Conservation (phyloP, 2,329 filamentous ascomycete species). For the Phyllosticta paracitricarpa region DNA sequence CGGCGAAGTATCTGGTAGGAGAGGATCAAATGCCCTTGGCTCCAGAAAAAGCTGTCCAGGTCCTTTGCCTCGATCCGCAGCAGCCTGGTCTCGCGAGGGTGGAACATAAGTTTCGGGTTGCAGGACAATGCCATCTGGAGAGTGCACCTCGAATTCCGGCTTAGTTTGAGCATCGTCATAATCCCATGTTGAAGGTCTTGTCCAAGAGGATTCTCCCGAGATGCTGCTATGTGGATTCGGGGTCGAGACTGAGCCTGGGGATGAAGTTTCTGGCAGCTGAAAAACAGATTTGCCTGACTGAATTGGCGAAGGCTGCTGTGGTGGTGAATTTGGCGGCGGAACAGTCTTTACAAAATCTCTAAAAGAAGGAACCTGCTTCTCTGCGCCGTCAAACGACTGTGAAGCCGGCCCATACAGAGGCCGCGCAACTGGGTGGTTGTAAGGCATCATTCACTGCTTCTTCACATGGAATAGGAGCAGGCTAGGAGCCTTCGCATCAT, state of each 20-base stretch:
- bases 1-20: slow-evolving; percentile 1
- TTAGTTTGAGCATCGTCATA: background rate
- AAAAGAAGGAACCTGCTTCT: slow-evolving; percentile 3
- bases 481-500: background rate
- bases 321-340: background rate
- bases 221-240: background rate
- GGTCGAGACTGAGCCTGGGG: background rate
- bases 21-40: background rate
- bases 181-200: background rate
- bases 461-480: background rate
- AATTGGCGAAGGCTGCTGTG: background rate
- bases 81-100: background rate
- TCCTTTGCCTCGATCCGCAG: background rate
- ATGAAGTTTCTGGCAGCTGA: background rate
- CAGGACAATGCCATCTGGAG: background rate
- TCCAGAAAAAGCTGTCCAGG: background rate
- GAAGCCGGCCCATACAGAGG: background rate
- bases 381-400: background rate
- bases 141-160: background rate
- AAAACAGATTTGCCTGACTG: background rate
- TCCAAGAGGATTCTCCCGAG: background rate
- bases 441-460: background rate
- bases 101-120: slow-evolving; percentile 2
- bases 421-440: background rate
- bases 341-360: slow-evolving; percentile 3